Evolutionary conservation across 148 eudicot species (phyloP).

Genomic region (Simmondsia chinensis): DNA sequence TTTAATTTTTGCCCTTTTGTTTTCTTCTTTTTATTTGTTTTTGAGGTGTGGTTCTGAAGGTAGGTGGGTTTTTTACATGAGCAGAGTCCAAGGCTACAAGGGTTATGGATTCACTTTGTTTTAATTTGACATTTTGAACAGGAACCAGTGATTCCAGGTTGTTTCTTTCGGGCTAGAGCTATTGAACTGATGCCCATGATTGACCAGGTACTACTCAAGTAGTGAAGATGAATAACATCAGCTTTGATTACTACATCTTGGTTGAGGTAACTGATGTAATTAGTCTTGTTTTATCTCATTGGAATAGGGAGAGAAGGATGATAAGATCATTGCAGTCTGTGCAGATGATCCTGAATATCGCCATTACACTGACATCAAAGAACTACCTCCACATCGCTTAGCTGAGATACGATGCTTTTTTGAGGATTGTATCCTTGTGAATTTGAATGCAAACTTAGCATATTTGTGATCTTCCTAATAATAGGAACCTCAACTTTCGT

Average conservation of each 20-base stretch:
- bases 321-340: constrained; percentile 85
- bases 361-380: constrained; percentile 58
- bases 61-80: background rate
- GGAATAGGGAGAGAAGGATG: constrained; percentile 77
- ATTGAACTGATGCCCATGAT: constrained; percentile 96
- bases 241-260: background rate
- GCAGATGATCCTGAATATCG: constrained; percentile 85
- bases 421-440: constrained; percentile 72
- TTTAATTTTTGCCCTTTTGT: too few relatives aligned
- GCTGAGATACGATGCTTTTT: constrained; percentile 79
- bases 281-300: background rate
- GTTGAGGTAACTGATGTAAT: background rate
- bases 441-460: background rate
- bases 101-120: constrained; percentile 1
- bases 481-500: constrained; percentile 12
- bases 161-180: constrained; percentile 76
- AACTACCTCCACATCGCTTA: constrained; percentile 78
- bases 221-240: background rate
- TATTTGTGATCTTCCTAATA: background rate
- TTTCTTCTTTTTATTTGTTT: background rate
- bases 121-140: constrained; percentile 11
- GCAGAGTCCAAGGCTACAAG: background rate
- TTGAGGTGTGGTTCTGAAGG: background rate
- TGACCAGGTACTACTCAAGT: constrained; percentile 53
- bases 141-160: constrained; percentile 86